These are phyloP conservation scores for Triticum turgidum DNA, from an alignment of 176 grass and related monocot genomes.

Conservation along the genomic window DNA sequence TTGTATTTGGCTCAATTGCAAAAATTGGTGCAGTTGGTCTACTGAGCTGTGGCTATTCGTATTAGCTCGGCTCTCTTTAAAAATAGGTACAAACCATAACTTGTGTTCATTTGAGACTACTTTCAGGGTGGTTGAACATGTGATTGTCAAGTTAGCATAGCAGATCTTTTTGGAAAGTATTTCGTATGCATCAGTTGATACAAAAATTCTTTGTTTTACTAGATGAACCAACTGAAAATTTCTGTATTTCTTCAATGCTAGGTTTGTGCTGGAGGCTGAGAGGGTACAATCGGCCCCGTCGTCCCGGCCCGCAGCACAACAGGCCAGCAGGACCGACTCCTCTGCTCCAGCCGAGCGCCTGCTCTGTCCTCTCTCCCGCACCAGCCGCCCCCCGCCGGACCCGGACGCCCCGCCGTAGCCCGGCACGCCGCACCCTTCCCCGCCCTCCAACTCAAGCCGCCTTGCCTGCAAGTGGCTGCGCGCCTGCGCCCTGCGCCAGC, in stretches of 20 bases:
- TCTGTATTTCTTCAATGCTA: slow-evolving; percentile 28
- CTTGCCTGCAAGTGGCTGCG: no score
- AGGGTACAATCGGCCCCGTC: background rate
- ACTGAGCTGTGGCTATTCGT: background rate
- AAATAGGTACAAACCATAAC: background rate
- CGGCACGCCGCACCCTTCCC: no score
- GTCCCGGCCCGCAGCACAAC: no score
- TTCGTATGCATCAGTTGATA: background rate
- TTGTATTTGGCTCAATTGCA: background rate
- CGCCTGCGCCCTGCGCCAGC: no score
- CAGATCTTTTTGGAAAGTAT: background rate
- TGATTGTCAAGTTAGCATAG: background rate
- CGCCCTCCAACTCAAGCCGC: no score
- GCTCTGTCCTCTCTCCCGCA: no score
- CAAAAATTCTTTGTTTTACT: background rate
- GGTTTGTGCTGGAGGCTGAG: slow-evolving; percentile 40
- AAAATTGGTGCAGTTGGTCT: background rate
- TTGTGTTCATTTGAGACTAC: background rate
- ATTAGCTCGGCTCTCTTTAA: background rate
- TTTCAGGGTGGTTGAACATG: background rate
- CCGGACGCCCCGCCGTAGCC: no score
- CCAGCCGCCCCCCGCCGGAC: no score
- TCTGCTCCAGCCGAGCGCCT: no score
- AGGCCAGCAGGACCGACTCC: no score
- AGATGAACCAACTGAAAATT: slow-evolving; percentile 8